phyloP scores from a whole-genome alignment of 2,329 filamentous ascomycete species.

The Apiospora rasikravindrae region DNA sequence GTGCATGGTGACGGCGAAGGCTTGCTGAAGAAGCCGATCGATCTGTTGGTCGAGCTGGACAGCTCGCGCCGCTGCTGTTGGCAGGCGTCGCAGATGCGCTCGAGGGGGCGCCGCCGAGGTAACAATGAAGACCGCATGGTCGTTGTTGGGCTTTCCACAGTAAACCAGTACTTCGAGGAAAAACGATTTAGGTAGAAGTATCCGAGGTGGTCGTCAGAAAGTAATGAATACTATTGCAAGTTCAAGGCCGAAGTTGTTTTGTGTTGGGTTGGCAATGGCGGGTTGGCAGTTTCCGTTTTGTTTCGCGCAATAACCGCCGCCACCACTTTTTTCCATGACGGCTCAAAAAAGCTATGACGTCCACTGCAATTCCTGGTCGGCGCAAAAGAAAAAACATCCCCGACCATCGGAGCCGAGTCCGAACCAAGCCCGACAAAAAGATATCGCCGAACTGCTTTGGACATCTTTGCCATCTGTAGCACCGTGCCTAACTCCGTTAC shows the following conservation, averaged over 20 bases:
- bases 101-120: slow-evolving; percentile 26
- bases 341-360: not conserved
- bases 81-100: slow-evolving; percentile 37
- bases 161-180: not conserved
- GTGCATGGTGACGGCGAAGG: not conserved
- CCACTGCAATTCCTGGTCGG: not conserved
- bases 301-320: not conserved
- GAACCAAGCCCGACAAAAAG: not conserved
- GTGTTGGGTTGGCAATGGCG: not conserved
- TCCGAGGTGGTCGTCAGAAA: not conserved
- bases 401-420: slow-evolving; percentile 7
- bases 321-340: slow-evolving; percentile 1
- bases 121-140: slow-evolving; percentile 34
- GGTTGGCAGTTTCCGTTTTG: not conserved
- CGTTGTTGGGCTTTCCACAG: not conserved
- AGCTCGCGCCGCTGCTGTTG: slow-evolving; percentile 28
- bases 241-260: not conserved
- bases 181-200: not conserved
- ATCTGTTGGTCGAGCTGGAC: not conserved
- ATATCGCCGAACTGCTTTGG: not conserved
- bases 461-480: too few species aligned
- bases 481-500: too few species aligned
- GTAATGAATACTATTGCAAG: not conserved
- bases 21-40: not conserved
- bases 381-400: not conserved